Evolutionary conservation across 2,329 filamentous ascomycete species (phyloP), one percentile per base, ranked within the genome.

Genomic region (Penicillium corylophilum): DNA sequence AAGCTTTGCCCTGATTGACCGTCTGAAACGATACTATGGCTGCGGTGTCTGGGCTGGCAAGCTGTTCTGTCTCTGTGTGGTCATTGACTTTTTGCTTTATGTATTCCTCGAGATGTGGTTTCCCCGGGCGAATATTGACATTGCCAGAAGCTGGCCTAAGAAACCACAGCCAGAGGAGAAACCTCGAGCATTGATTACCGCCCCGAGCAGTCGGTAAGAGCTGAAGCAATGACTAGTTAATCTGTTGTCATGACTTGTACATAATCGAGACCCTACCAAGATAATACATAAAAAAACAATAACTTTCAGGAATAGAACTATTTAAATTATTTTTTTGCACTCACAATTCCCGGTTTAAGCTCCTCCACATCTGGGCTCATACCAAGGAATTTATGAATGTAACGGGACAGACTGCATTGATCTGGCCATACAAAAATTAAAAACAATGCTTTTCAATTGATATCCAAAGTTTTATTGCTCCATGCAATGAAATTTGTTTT

Each of bases 21-120:
- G 94, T 18, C 75, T 99, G 18, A 99, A 99, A 74, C 80, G 94
- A 53, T 99, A 99, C 72, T 99, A 96, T 66, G 94, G 94, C 8
- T 99, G 95, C 67, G 94, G 94, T 29, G 93, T 97, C 44, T 99
- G 94, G 94, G 94, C 94, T 0, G 94, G 94, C 31, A 99, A 99
- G 74, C 78, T 99, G 8, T 99, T 99, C 66, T 96, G 94, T 65
- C 78, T 99, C 1, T 96, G 93, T 59, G 92, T 92, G 10, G 85
- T 97, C 51, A 87, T 99, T 46, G 94, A 99, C 72, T 99, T 96
- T 64, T 74, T 99, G 44, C 81, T 99, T 46, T 96, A 91, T 64
- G 79, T 96, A 43, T 84, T 95, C 44, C 78, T 96, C 47, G 94
- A 99, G 71, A 84, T 95, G 72, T 88, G 85, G 76, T 92, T 89